These are phyloP conservation scores for Coemansia brasiliensis DNA, from an alignment of 192 early-diverging fungal species.

Conservation along the genomic window DNA sequence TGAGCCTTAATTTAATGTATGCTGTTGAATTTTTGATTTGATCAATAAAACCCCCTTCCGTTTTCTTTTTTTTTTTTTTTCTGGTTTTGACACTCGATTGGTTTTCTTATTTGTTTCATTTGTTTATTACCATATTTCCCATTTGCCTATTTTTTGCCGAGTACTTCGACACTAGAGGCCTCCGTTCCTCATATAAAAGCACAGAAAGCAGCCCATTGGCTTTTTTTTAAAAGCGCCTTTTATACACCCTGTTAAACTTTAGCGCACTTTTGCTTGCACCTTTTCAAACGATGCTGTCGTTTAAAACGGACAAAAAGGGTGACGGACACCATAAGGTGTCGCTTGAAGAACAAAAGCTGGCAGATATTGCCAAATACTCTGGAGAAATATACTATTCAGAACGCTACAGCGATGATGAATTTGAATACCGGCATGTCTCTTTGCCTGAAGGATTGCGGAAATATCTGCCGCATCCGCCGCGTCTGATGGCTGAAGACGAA, in stretches of 20 bases:
- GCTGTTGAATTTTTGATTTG: too few relatives aligned
- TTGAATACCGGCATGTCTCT: slow-evolving; percentile 51
- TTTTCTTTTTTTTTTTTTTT: too few relatives aligned
- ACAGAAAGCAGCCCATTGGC: not conserved
- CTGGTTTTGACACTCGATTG: too few relatives aligned
- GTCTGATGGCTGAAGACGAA: slow-evolving; percentile 42
- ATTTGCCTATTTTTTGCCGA: too few relatives aligned
- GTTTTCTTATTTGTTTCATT: too few relatives aligned
- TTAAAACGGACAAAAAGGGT: slow-evolving; percentile 21
- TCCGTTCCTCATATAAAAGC: not conserved
- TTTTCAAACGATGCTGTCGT: slow-evolving; percentile 21
- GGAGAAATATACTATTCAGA: slow-evolving; percentile 48
- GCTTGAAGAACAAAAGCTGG: slow-evolving; percentile 23
- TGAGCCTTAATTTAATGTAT: too few relatives aligned
- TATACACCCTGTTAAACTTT: too few relatives aligned
- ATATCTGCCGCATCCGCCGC: slow-evolving; percentile 43
- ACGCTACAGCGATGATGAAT: slow-evolving; percentile 49
- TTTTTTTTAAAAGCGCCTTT: not conserved
- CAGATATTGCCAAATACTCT: slow-evolving; percentile 29
- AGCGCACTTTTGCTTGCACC: too few relatives aligned
- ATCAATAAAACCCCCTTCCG: too few relatives aligned
- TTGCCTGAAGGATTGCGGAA: slow-evolving; percentile 43
- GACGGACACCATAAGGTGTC: slow-evolving; percentile 17
- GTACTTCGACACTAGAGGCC: not conserved
- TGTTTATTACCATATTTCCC: too few relatives aligned